Evolutionary conservation across 2,329 filamentous ascomycete genomes (phyloP).

Genomic region (Cercospora zeae-maydis): DNA sequence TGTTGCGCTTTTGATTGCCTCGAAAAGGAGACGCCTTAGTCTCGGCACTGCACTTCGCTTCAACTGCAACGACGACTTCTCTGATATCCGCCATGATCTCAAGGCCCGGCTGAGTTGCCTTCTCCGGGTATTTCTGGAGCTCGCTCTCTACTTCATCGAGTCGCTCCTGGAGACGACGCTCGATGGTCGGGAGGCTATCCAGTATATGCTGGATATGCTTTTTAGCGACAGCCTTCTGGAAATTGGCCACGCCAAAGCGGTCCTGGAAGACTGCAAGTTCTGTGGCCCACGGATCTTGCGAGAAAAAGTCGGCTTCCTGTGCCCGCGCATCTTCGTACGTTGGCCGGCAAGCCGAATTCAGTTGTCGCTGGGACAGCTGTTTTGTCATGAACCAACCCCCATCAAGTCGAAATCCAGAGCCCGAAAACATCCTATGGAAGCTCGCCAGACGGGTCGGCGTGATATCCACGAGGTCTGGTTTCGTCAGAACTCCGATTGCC

Average conservation of each 20-base stretch:
- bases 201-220: constrained; percentile 49
- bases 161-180: constrained; percentile 44
- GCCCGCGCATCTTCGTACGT: constrained; percentile 48
- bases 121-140: constrained; percentile 60
- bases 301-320: constrained; percentile 53
- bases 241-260: constrained; percentile 52
- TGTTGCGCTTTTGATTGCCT: constrained; percentile 44
- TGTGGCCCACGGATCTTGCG: constrained; percentile 44
- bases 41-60: constrained; percentile 53
- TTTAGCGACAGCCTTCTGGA: constrained; percentile 50
- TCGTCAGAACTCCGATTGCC: constrained; percentile 65
- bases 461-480: constrained; percentile 67
- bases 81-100: constrained; percentile 60
- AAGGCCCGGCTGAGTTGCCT: constrained; percentile 60
- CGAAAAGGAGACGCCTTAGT: constrained; percentile 40
- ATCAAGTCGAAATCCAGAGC: constrained; percentile 59
- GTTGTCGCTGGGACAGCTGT: constrained; percentile 55
- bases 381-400: constrained; percentile 78
- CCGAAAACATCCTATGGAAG: constrained; percentile 46
- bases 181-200: constrained; percentile 41
- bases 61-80: constrained; percentile 55
- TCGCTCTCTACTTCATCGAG: constrained; percentile 53
- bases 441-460: constrained; percentile 32
- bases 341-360: constrained; percentile 38
- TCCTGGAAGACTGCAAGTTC: constrained; percentile 39